Percentiles rank a stretch among this genome's conserved stretches.
Evolutionary conservation across 1,284 basidiomycete species (phyloP).

Genomic region (Ceratobasidium papillatum): DNA sequence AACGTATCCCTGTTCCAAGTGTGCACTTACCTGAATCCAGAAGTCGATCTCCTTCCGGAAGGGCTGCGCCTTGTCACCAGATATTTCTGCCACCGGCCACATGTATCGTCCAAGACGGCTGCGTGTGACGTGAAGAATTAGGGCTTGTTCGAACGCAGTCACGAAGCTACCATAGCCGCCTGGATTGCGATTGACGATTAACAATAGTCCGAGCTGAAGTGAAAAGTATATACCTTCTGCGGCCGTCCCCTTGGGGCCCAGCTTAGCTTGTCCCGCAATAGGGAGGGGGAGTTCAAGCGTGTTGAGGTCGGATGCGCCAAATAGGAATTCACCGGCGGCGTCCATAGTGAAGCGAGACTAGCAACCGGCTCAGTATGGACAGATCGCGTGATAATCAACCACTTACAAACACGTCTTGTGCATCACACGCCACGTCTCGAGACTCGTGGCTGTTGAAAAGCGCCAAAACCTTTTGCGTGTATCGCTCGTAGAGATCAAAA

Average conservation of each 20-base stretch:
- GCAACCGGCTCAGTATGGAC: background rate
- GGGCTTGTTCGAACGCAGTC: slow-evolving; percentile 40
- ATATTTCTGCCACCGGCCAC: slow-evolving; percentile 30
- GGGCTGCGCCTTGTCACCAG: slow-evolving; percentile 16
- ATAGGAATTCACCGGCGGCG: slow-evolving; percentile 45
- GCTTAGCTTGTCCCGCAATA: slow-evolving; percentile 27
- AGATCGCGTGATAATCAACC: background rate
- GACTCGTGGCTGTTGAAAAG: slow-evolving; percentile 5
- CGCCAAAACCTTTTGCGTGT: slow-evolving; percentile 40
- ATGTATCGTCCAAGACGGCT: slow-evolving; percentile 29
- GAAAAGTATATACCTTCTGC: slow-evolving; percentile 20
- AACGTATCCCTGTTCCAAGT: background rate
- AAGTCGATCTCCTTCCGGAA: slow-evolving; percentile 28
- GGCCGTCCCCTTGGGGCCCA: slow-evolving; percentile 34
- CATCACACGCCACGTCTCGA: slow-evolving; percentile 36
- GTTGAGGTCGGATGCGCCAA: slow-evolving; percentile 41
- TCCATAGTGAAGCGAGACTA: slow-evolving; percentile 43
- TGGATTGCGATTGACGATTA: background rate
- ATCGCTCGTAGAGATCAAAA: slow-evolving; percentile 40
- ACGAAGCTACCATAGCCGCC: slow-evolving; percentile 39
- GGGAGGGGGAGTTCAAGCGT: slow-evolving; percentile 39
- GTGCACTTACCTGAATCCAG: slow-evolving; percentile 32
- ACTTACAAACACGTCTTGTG: slow-evolving; percentile 43
- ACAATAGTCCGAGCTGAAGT: background rate
- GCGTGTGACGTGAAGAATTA: slow-evolving; percentile 20